Evolutionary conservation across 352 stramenopile species (phyloP).

Genomic region (Blastocystis sp.): DNA sequence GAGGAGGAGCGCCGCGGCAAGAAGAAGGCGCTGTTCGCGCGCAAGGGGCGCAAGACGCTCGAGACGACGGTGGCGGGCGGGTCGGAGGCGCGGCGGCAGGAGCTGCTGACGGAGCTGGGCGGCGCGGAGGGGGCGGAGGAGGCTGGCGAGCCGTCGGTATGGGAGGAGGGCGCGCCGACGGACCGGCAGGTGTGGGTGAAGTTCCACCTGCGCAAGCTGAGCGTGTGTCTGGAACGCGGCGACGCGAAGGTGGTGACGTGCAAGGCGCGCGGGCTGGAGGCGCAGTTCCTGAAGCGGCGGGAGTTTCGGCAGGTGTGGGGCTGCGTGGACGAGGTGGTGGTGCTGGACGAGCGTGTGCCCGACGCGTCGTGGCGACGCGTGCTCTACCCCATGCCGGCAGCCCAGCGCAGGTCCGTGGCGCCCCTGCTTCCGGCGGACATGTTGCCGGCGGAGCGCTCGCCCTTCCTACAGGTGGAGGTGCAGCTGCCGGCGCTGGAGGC

Average conservation of each 20-base stretch:
- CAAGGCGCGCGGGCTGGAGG: not conserved
- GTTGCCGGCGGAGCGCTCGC: not conserved
- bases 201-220: constrained; percentile 28
- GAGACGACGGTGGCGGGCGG: constrained; percentile 1
- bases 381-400: constrained; percentile 28
- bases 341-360: not conserved
- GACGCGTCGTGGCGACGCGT: constrained; percentile 32
- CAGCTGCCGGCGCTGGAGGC: constrained; percentile 31
- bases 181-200: constrained; percentile 28
- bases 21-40: constrained; percentile 16
- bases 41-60: constrained; percentile 9
- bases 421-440: constrained; percentile 30
- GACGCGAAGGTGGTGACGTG: not conserved
- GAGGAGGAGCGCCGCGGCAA: constrained; percentile 62
- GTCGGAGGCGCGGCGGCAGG: constrained; percentile 8
- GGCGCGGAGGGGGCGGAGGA: constrained; percentile 38
- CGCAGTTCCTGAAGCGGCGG: constrained; percentile 15
- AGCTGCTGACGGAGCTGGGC: not conserved
- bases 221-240: constrained; percentile 1
- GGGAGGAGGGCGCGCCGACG: constrained; percentile 48
- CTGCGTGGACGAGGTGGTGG: constrained; percentile 22
- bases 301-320: constrained; percentile 26
- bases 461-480: constrained; percentile 62
- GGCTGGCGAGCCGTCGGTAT: constrained; percentile 4
- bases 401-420: not conserved